Evolutionary conservation across 257 asterid species (phyloP), one percentile per base, ranked within the genome.

Genomic region (Cordia subcordata): DNA sequence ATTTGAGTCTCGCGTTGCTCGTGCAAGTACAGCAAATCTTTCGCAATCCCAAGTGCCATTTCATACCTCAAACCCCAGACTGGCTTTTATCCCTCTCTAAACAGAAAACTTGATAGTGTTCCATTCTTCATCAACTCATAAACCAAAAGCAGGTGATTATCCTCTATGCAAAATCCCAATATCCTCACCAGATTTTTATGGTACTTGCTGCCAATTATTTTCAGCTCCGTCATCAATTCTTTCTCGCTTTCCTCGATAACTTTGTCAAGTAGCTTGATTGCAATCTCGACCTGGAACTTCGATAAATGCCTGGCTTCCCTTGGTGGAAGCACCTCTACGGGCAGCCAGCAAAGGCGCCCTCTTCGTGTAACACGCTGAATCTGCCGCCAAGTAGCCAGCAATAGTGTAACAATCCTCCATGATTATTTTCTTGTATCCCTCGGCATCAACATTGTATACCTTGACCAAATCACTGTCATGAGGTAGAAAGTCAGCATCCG

Each of bases 51-150:
- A 11, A 55, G 14, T 8, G 64, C 68, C 47, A 68, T 38, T 45
- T 62, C 52, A 0, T 18, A 13, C 56, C 74, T 38, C 4, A 60
- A 23, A 32, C 50, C 18, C 74, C 74, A 68, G 51, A 37, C 35
- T 13, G 68, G 68, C 54, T 53, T 42, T 8, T 32, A 1, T 13
- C 14, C 57, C 37, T 38, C 64, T 42, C 10, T 42, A 19, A 61
- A 62, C 10, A 68, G 44, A 44, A 55, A 19, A 20, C 42, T 53
- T 15, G 68, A 44, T 11, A 68, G 39, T 0, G 74, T 23, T 2
- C 74, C 64, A 1, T 68, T 68, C 33, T 33, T 61, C 74, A 62
- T 68, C 3, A 61, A 49, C 60, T 68, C 74, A 32, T 62, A 68
- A 12, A 68, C 74, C 47, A 68, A 52, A 37, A 68, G 63, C 13